A percentile compares a stretch with the other conserved stretches of the same genome.
Evolutionary conservation across 2,329 filamentous ascomycete genomes (phyloP).

Genomic region (Beauveria sp.): DNA sequence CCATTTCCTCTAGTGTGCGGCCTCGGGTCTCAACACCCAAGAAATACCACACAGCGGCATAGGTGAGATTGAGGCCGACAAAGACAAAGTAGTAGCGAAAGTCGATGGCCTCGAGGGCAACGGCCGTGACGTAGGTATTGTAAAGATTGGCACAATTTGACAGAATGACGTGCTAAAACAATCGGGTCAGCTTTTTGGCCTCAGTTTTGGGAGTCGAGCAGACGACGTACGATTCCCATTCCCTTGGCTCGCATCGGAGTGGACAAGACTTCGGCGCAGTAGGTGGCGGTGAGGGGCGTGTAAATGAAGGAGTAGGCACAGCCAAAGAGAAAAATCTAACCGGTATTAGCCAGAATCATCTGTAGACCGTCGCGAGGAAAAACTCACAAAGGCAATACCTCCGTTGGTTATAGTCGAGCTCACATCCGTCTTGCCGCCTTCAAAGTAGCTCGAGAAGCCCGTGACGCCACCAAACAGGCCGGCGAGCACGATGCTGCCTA

Average conservation of each 20-base stretch:
- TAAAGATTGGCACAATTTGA: constrained; percentile 25
- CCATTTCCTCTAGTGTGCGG: constrained; percentile 36
- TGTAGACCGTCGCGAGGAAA: background rate
- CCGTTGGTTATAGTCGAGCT: constrained; percentile 31
- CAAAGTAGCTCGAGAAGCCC: constrained; percentile 35
- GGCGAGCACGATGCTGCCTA: constrained; percentile 39
- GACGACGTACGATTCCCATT: constrained; percentile 23
- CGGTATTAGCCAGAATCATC: background rate
- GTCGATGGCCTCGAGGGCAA: constrained; percentile 23
- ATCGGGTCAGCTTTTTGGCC: background rate
- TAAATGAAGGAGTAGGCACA: constrained; percentile 44
- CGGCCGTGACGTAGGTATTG: constrained; percentile 25
- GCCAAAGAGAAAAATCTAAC: constrained; percentile 42
- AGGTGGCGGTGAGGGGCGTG: constrained; percentile 36
- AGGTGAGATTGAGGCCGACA: constrained; percentile 24
- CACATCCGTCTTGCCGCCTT: constrained; percentile 24
- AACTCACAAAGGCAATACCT: constrained; percentile 37
- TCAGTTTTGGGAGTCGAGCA: no score
- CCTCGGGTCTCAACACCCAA: constrained; percentile 25
- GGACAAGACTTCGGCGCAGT: constrained; percentile 27
- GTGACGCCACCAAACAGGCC: constrained; percentile 41
- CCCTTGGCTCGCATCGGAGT: constrained; percentile 28
- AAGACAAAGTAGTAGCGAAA: constrained; percentile 26
- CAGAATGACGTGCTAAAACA: constrained; percentile 17
- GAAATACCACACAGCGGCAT: constrained; percentile 21